Percentiles rank a stretch among this genome's conserved stretches.
Conservation (phyloP, 371 early-diverging fungal genomes). For the Coemansia linderi region DNA sequence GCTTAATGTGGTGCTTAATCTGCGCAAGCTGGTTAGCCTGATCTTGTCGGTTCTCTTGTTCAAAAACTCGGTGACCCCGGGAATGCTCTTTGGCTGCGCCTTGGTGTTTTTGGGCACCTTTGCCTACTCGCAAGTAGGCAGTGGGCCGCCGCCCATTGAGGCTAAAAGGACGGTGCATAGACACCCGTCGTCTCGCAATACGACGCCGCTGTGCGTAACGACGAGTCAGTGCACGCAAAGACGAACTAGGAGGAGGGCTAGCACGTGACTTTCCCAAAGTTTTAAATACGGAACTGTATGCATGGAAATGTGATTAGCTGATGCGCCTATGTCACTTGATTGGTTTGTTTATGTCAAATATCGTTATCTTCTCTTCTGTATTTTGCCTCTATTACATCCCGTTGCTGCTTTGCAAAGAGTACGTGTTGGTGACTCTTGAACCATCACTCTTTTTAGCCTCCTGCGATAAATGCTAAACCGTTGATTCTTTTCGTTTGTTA, state of each 20-base stretch:
- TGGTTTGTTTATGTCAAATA: not conserved
- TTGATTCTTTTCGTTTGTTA: not conserved
- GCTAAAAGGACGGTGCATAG: not conserved
- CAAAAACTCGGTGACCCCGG: slow-evolving; percentile 69
- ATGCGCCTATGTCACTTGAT: not conserved
- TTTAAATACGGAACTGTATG: not conserved
- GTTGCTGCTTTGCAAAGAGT: not conserved
- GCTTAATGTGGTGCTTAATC: slow-evolving; percentile 79
- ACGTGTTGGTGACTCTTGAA: not conserved
- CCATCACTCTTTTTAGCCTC: not conserved
- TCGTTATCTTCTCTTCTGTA: not conserved
- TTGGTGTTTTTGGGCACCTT: slow-evolving; percentile 77
- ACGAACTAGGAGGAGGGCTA: not conserved
- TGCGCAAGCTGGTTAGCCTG: slow-evolving; percentile 82
- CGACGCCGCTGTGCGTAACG: not conserved
- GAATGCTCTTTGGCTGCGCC: slow-evolving; percentile 67
- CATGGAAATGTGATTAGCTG: not conserved
- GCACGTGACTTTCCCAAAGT: not conserved
- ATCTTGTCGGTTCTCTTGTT: slow-evolving; percentile 83
- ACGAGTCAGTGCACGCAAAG: slow-evolving; percentile 5
- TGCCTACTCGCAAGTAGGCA: slow-evolving; percentile 61
- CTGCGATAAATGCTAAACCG: not conserved
- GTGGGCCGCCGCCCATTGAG: not conserved
- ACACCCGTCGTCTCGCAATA: slow-evolving; percentile 2
- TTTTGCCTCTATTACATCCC: not conserved